A percentile compares a stretch with the other conserved stretches of the same genome.
phyloP scores from a whole-genome alignment of 495 filamentous ascomycete genomes.

The Tuber aestivum region DNA sequence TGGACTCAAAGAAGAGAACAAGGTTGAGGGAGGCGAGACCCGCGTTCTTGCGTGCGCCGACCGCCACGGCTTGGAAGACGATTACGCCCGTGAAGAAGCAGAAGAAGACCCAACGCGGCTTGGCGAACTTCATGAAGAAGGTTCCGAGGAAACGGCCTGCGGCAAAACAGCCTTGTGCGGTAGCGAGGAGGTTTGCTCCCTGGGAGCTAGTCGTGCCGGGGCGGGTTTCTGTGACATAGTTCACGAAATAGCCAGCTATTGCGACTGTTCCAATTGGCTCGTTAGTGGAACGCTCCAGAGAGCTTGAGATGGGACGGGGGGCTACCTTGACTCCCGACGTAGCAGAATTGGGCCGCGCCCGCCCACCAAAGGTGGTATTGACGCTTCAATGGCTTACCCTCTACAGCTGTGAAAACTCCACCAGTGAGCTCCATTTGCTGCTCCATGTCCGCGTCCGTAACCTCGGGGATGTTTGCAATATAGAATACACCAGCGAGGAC shows the following conservation, averaged over 20 bases:
- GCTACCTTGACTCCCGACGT: conserved; percentile 59
- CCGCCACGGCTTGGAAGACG: conserved; percentile 42
- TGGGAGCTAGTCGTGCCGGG: conserved; percentile 45
- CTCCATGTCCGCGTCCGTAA: conserved; percentile 69
- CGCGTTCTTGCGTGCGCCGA: conserved; percentile 44
- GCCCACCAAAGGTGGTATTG: conserved; percentile 65
- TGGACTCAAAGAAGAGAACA: conserved; percentile 58
- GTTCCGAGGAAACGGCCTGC: conserved; percentile 52
- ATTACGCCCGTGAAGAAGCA: conserved; percentile 42
- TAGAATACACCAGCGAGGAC: conserved; percentile 60
- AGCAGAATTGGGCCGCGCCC: conserved; percentile 64
- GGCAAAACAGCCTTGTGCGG: conserved; percentile 54
- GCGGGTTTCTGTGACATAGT: conserved; percentile 54
- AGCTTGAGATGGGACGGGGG: background rate
- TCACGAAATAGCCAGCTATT: conserved; percentile 55
- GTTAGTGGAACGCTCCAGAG: background rate
- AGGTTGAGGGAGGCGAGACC: conserved; percentile 50
- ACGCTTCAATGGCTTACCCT: conserved; percentile 53
- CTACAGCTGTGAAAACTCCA: conserved; percentile 40
- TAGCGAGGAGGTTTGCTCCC: conserved; percentile 53
- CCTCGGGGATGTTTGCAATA: conserved; percentile 60
- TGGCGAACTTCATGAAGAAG: conserved; percentile 51
- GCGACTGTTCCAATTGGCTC: conserved; percentile 43
- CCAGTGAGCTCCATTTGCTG: conserved; percentile 48
- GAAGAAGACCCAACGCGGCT: conserved; percentile 52